Evolutionary conservation across 306 rosid species (phyloP).

Genomic region (Gastrolobium villosum): DNA sequence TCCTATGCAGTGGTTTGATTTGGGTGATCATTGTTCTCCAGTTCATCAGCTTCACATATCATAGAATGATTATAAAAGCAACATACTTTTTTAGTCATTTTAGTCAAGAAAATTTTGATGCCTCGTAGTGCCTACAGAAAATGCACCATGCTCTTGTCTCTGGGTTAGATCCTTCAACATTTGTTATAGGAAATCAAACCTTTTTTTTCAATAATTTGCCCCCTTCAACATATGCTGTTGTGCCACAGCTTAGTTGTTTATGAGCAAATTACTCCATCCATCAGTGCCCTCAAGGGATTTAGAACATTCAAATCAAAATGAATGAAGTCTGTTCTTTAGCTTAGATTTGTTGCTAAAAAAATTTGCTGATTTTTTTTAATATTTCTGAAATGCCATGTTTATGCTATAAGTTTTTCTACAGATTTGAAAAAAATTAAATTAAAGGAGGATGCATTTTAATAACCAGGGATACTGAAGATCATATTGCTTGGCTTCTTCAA

Average conservation of each 20-base stretch:
- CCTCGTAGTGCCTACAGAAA: constrained; percentile 27
- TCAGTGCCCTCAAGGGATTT: constrained; percentile 13
- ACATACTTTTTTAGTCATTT: constrained; percentile 5
- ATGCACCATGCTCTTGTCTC: not conserved
- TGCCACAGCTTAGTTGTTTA: not conserved
- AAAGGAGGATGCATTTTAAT: constrained; percentile 48
- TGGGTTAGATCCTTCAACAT: constrained; percentile 37
- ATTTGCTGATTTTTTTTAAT: not conserved
- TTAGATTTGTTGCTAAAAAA: constrained; percentile 2
- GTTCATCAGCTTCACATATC: constrained; percentile 21
- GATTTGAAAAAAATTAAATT: not conserved
- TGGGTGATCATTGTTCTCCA: not conserved
- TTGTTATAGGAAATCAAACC: constrained; percentile 18
- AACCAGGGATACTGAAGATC: constrained; percentile 97
- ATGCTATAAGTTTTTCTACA: constrained; percentile 27
- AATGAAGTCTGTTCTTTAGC: constrained; percentile 8
- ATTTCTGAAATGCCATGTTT: constrained; percentile 22
- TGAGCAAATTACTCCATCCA: constrained; percentile 11
- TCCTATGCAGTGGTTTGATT: constrained; percentile 31
- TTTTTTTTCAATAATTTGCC: not conserved
- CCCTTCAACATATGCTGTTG: constrained; percentile 10
- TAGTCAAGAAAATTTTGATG: not conserved
- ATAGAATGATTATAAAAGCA: not conserved
- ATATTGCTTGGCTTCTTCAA: constrained; percentile 98
- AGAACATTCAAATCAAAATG: constrained; percentile 25